Evolutionary conservation across 345 rosid species (phyloP), one percentile per base, ranked within the genome.

Genomic region (Syzygium grande): DNA sequence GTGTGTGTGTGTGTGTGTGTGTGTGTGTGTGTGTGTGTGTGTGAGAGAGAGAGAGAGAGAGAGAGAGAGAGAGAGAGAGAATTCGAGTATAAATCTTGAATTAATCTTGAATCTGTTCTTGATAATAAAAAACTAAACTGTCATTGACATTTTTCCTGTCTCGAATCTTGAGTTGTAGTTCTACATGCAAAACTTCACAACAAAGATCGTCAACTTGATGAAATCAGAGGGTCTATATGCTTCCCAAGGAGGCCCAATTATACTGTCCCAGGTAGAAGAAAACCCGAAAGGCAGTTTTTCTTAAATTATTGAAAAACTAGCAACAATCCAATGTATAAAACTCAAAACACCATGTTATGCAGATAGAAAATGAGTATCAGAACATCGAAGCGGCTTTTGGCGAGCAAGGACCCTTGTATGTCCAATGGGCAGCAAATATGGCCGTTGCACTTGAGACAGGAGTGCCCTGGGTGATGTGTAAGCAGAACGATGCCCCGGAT

Each of bases 381-480:
- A 93, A 92, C 41, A 86, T 95, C 4, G 94, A 95, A 89, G 89
- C 88, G 9, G 92, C 95, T 84, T 96, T 93, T 59, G 89, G 86
- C 6, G 92, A 94, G 43, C 84, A 92, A 88, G 99, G 99, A 86
- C 90, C 88, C 53, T 14, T 90, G 1, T 97, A 96, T 87, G 93
- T 95, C 65, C 88, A 56, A 14, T 97, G 99, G 99, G 99, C 98
- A 8, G 98, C 93, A 38, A 88, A 90, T 85, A 96, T 96, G 98
- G 98, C 98, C 0, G 96, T 95, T 6, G 95, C 91, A 7, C 94
- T 94, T 7, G 85, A 92, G 54, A 94, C 98, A 2, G 99, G 98
- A 14, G 99, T 96, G n/a, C 99, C 99, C 51, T 97, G 99, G 99
- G 91, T 94, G 22, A 97, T 97, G 99, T 96, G 99, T 93, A 95